Evolutionary conservation across 2,329 filamentous ascomycete species (phyloP), one percentile per base, ranked within the genome.

Genomic region (Truncatella angustata): DNA sequence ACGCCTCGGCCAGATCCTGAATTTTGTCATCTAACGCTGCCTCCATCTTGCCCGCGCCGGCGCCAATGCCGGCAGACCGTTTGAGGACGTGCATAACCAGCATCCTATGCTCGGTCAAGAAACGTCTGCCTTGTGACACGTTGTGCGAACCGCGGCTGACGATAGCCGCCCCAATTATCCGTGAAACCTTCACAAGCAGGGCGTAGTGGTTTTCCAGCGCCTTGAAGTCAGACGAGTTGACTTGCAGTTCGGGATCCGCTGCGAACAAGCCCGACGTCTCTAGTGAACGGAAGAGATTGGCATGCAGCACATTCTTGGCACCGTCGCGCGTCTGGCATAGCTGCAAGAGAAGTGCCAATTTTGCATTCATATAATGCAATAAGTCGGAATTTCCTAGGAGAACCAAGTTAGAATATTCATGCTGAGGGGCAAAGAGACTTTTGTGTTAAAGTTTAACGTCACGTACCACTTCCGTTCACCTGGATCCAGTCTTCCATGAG

Each of bases 41-140:
- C 44, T 71, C 68, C 28, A 60, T 65, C 44, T 63, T 69, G 2
- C 69, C 69, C 5, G 66, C 55, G n/a, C 71, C 69, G 30, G 71
- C 67, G 16, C 88, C 88, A 52, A 96, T 88, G 44, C 89, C 89
- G 0, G 90, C 90, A 60, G 89, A 90, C 59, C 91, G 81, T 75
- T 99, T 99, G 63, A 99, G 89, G 18, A 96, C 86, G 42, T 91
- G 88, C 57, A 94, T 84, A 62, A 97, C 90, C 52, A 92, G 84
- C 68, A 87, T 84, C 56, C 93, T 81, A 68, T 96, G 91, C 58
- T 94, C 88, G 5, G 81, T 80, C 54, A 99, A 75, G 71, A 99
- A 99, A 32, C 79, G 79, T 51, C 88, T 83, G 1, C 87, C 91
- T 65, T 92, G 89, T 36, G 86, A 80, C 36, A 92, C 82, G 67